phyloP scores from a whole-genome alignment of 1,284 basidiomycete genomes.

The Puccinia coronata region DNA sequence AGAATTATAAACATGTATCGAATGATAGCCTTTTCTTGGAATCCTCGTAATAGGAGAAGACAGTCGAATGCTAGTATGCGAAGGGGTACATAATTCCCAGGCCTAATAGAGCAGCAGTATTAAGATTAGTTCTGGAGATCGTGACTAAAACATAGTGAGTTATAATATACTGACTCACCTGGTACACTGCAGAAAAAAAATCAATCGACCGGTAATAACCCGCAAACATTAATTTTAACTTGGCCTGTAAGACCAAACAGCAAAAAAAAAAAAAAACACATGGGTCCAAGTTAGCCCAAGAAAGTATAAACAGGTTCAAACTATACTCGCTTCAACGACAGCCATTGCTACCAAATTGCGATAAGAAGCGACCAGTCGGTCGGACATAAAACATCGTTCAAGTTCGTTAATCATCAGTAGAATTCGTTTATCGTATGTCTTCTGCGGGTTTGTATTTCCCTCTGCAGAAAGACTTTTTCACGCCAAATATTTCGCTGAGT shows the following conservation, averaged over 20 bases:
- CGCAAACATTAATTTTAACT: constrained; percentile 75
- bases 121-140: constrained; percentile 18
- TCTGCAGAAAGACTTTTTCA: constrained; percentile 11
- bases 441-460: background rate
- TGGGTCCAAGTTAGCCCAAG: constrained; percentile 1
- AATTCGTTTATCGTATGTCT: constrained; percentile 65
- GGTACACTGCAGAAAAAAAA: constrained; percentile 82
- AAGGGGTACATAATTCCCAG: constrained; percentile 89
- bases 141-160: constrained; percentile 7
- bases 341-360: constrained; percentile 93
- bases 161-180: too few relatives aligned
- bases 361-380: constrained; percentile 88
- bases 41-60: constrained; percentile 77
- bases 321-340: constrained; percentile 71
- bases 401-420: constrained; percentile 75
- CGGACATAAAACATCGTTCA: constrained; percentile 89
- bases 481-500: constrained; percentile 54
- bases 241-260: constrained; percentile 66
- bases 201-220: constrained; percentile 77
- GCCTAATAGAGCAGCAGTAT: constrained; percentile 60
- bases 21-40: constrained; percentile 68
- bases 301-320: background rate
- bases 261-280: constrained; percentile 28
- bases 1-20: constrained; percentile 88
- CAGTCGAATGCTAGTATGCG: constrained; percentile 91